Evolutionary conservation across 345 rosid genomes (phyloP).

Genomic region (Kandelia obovata): DNA sequence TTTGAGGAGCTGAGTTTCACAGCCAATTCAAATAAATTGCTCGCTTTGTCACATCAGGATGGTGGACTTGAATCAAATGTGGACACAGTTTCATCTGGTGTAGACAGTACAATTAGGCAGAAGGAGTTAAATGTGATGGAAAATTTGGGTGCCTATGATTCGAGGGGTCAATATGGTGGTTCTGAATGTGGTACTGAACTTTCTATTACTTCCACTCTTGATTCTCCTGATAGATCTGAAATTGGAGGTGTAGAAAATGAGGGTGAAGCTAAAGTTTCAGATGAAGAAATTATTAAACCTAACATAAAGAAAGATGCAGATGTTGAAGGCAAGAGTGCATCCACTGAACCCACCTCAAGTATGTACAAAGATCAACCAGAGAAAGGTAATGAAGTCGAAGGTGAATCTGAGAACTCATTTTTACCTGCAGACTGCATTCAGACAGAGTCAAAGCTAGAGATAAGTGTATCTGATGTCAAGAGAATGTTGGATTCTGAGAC

Average conservation of each 20-base stretch:
- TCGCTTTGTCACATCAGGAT: constrained; percentile 39
- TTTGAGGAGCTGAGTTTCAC: constrained; percentile 64
- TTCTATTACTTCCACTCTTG: constrained; percentile 84
- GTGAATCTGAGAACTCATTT: constrained; percentile 31
- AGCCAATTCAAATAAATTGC: constrained; percentile 37
- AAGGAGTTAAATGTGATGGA: constrained; percentile 35
- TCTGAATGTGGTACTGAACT: constrained; percentile 95
- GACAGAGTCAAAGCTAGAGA: constrained; percentile 33
- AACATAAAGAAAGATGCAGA: constrained; percentile 24
- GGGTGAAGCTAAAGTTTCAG: constrained; percentile 38
- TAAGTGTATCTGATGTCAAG: constrained; percentile 35
- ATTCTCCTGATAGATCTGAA: constrained; percentile 71
- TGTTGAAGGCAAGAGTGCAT: constrained; percentile 34
- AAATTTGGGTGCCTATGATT: constrained; percentile 21
- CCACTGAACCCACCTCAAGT: constrained; percentile 22
- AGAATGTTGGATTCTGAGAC: constrained; percentile 35
- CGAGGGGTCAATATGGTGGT: constrained; percentile 42
- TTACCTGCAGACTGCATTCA: constrained; percentile 26
- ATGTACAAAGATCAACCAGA: constrained; percentile 29
- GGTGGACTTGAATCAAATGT: constrained; percentile 35
- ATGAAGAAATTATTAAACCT: constrained; percentile 31
- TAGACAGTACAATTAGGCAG: constrained; percentile 20
- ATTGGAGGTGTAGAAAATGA: constrained; percentile 39
- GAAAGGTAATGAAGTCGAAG: constrained; percentile 26
- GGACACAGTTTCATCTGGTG: constrained; percentile 30